Base-by-base conservation (phyloP, 1,139 yeast species). In the Yamadazyma atmosphaerica region DNA sequence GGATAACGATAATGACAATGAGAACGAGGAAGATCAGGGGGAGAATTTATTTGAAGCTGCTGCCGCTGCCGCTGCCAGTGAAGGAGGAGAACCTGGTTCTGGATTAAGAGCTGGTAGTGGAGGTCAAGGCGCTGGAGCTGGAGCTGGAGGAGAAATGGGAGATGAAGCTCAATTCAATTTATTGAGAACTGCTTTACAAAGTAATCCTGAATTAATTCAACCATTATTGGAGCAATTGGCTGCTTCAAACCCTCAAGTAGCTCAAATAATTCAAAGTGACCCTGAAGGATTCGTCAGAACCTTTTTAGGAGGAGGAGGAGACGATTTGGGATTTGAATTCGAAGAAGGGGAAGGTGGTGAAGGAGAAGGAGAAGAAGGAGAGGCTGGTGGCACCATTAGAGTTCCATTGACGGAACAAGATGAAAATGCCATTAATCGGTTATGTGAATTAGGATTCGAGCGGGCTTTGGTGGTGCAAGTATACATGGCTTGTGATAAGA, bases 401-500 rank as follows among this genome's bases (percentile, higher is more conserved):
- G 70, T 87, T 46, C 75, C 77, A 49, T 72, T 92, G 42, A 79
- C 96, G 4, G 83, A 79, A 43, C 95, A 84, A 52, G 99, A 92
- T 60, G 84, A 85, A 58, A 87, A 75, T 44, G 96, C 98, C 17
- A 87, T 92, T 47, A 76, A 77, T 49, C 79, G 98, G 58, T 73
- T 92, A 50, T 84, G 95, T 60, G 98, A 86, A 58, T 75, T 92
- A 49, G 99, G 99, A 0, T 92, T 92, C 57, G 96, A 87, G 49
- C 79, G 96, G 51, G 77, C 83, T 53, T 69, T 86, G 46, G 98
- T 86, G 36, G 80, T 90, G 45, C 97, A 90, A 68, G 96, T 95
- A 26, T 94, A 88, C 67, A 83, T 94, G 76, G 98, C 98, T 33
- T 92, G 98, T 63, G 98, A 94, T 58, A 92, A 90, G 70, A 89